Evolutionary conservation across 208 protist species (phyloP), one percentile per base, ranked within the genome.

Genomic region (Crithidia bombi): DNA sequence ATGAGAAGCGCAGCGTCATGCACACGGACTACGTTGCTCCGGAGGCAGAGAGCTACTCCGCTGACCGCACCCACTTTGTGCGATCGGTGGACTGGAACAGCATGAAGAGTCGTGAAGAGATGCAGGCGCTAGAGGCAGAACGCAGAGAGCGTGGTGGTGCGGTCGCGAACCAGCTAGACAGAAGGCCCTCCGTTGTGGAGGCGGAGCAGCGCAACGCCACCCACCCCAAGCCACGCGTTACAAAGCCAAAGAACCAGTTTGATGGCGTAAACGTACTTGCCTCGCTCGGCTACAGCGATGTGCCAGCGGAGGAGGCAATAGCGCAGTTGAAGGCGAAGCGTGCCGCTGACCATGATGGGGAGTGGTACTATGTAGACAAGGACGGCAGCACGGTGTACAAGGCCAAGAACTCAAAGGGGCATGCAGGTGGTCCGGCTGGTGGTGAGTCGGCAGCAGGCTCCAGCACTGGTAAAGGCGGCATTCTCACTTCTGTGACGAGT

Each of bases 191-290:
- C 17, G 25, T n/a, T 36, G 56, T 86, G 6, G 79, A 57, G 46
- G 70, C 56, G 32, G 67, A 78, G 36, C 73, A 39, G 23, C 52
- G 67, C 44, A 33, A 39, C 15, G 69, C 64, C 15, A 28, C 23
- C n/a, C 58, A 55, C 36, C 32, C 44, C 2, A 61, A 38, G 66
- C 32, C 55, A 38, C 85, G 86, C 65, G 52, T 78, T 10, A 94
- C 83, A 25, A 94, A 94, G 66, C 91, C 88, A 9, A 93, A 92
- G 65, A 89, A 73, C 66, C 91, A 96, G 76, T 96, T 96, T 68
- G 91, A 96, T 68, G 86, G 85, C 15, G 65, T 94, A 17, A 89
- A 85, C 25, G 51, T 85, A 21, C 65, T 96, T 3, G 56, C 72
- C 0, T 63, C 76, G 3, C 81, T 96, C 26, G 88, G 91, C 39